phyloP scores from a whole-genome alignment of 2,329 filamentous ascomycete species.

The Phymatotrichopsis omnivora region DNA sequence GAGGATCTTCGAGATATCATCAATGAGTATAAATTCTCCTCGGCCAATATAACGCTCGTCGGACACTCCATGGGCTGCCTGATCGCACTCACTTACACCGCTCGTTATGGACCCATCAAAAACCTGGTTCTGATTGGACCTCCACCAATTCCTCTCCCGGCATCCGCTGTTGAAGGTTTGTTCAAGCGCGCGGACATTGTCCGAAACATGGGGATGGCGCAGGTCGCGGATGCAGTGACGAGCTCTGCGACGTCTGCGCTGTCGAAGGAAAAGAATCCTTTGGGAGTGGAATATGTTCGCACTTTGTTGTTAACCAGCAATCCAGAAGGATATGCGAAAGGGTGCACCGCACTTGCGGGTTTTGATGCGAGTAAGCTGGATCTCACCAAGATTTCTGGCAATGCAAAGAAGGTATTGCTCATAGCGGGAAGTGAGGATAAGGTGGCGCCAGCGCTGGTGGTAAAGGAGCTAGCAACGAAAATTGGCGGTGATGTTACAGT shows the following conservation, averaged over 20 bases:
- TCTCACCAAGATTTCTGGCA: not conserved
- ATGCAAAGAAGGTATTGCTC: slow-evolving; percentile 34
- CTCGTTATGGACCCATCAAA: slow-evolving; percentile 36
- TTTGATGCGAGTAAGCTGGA: slow-evolving; percentile 32
- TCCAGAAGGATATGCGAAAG: slow-evolving; percentile 48
- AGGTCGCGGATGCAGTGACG: slow-evolving; percentile 38
- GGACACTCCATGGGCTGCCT: slow-evolving; percentile 46
- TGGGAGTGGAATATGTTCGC: slow-evolving; percentile 39
- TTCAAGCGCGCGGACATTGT: slow-evolving; percentile 37
- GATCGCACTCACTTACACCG: slow-evolving; percentile 40
- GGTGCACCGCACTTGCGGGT: slow-evolving; percentile 41
- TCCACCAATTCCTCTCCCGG: slow-evolving; percentile 40
- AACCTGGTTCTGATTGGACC: slow-evolving; percentile 43
- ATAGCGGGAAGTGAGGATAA: slow-evolving; percentile 42
- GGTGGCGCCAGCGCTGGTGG: slow-evolving; percentile 36
- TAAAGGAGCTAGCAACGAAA: slow-evolving; percentile 33
- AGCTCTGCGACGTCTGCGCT: slow-evolving; percentile 35
- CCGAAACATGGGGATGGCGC: slow-evolving; percentile 39
- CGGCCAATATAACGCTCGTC: slow-evolving; percentile 37
- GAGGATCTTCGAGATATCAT: slow-evolving; percentile 36
- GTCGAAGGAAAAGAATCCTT: slow-evolving; percentile 36
- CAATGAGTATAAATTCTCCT: not conserved
- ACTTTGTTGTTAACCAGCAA: slow-evolving; percentile 42
- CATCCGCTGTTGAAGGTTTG: slow-evolving; percentile 32
- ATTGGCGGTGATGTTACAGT: slow-evolving; percentile 34